Conservation (phyloP, 352 stramenopile genomes). For the Globisporangium ultimum region DNA sequence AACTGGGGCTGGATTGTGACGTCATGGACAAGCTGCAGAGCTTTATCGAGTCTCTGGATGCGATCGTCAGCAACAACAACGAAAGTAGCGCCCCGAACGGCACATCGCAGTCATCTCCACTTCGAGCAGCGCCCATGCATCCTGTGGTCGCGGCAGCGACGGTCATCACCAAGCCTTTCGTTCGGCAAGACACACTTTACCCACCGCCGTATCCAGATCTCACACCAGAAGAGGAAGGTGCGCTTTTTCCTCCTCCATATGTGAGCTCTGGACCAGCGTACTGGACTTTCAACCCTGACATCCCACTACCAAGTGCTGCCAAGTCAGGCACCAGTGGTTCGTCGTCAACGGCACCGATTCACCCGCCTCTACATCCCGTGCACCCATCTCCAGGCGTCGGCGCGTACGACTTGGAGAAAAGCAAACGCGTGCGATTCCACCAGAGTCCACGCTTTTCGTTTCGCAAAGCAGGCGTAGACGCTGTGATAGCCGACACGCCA, state of each 20-base stretch:
- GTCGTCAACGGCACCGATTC: neutral
- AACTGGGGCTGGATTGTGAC: slow-evolving; percentile 21
- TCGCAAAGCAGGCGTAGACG: slow-evolving; percentile 10
- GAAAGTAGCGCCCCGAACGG: too few species aligned
- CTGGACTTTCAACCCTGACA: slow-evolving; percentile 18
- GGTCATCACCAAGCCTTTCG: neutral
- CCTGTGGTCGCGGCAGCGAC: slow-evolving; percentile 6
- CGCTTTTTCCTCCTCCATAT: slow-evolving; percentile 34
- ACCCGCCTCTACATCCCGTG: slow-evolving; percentile 7
- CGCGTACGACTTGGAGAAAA: slow-evolving; percentile 40
- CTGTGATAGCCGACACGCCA: neutral
- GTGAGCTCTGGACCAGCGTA: slow-evolving; percentile 23
- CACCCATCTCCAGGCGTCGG: slow-evolving; percentile 33
- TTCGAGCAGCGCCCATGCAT: neutral
- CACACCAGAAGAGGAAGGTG: slow-evolving; percentile 12
- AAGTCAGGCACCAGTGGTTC: neutral
- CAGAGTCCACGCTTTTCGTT: slow-evolving; percentile 40
- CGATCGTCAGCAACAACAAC: slow-evolving; percentile 11
- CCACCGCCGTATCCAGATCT: slow-evolving; percentile 39
- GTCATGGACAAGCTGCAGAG: slow-evolving; percentile 26
- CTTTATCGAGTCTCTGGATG: slow-evolving; percentile 30
- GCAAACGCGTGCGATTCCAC: slow-evolving; percentile 45
- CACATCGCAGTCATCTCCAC: too few species aligned
- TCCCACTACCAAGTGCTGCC: slow-evolving; percentile 6
- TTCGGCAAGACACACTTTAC: slow-evolving; percentile 7